Base-by-base conservation (phyloP, 306 rosid species). In the Abrus pulchellus region DNA sequence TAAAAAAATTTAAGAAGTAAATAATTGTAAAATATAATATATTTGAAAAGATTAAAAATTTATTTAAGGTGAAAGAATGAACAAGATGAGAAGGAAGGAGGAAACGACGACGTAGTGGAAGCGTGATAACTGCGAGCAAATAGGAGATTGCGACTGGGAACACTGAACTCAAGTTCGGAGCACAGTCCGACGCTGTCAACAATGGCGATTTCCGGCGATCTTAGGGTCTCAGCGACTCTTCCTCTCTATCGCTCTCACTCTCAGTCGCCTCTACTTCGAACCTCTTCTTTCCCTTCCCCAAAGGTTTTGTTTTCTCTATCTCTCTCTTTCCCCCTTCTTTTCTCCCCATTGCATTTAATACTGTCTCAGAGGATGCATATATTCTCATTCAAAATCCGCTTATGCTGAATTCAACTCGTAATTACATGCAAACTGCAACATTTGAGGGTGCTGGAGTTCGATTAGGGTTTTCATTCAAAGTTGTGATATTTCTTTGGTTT, bases 161-260 rank as follows among this genome's bases (percentile, higher is more conserved):
- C 68, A 38, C 60, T 20, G 36, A 57, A 32, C 41, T 14, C 40
- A 36, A 36, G 40, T 36, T 36, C 2, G 71, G 45, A 66, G 69
- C 68, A 72, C 78, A 11, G 66, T 52, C 66, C 41, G 28, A 62
- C 72, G 69, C 60, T 38, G 6, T 73, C 47, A 52, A 30, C 73
- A 69, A 95, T 95, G 99, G 91, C 92, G 79, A 80, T 88, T 81
- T 80, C 85, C 41, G 92, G 97, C 80, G 90, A 90, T 81, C 87
- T 93, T 44, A 91, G 93, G 53, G 92, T 93, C 78, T 89, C 95
- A 7, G 91, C 92, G 5, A 82, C 94, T 28, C 84, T 92, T 82
- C 90, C 85, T 65, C 94, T 92, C 64, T 78, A 83, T 80, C 85
- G 86, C 68, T 56, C 89, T n/a, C 76, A n/a, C 77, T 69, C 84